Conservation (phyloP, 768 basidiomycete species). For the Sarcodon aspratus region DNA sequence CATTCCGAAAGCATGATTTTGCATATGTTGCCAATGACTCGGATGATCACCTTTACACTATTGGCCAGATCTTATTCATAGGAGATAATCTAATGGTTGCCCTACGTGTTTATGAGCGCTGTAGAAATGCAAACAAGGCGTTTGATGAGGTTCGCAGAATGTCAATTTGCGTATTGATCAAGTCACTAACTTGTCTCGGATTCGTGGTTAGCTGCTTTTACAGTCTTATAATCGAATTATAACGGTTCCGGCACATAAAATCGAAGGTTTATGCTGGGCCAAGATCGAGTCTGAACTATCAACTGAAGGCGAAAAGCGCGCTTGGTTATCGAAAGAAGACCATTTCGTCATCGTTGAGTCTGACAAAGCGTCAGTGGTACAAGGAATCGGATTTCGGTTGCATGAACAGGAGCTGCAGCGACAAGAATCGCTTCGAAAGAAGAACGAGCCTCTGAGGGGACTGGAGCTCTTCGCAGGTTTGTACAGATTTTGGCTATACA, state of each 20-base stretch:
- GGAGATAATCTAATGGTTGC: slow-evolving; percentile 12
- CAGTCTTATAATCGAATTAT: not conserved
- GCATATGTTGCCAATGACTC: slow-evolving; percentile 10
- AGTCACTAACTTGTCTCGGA: not conserved
- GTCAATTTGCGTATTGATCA: slow-evolving; percentile 7
- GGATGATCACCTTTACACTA: slow-evolving; percentile 25
- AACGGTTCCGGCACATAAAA: not conserved
- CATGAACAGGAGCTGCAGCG: slow-evolving; percentile 20
- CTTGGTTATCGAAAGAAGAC: not conserved
- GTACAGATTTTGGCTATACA: not conserved
- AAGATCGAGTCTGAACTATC: not conserved
- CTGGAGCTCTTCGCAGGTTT: slow-evolving; percentile 64
- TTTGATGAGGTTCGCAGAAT: not conserved
- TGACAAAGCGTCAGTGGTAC: slow-evolving; percentile 18
- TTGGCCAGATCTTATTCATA: slow-evolving; percentile 45
- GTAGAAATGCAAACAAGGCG: slow-evolving; percentile 25
- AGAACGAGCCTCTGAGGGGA: slow-evolving; percentile 37
- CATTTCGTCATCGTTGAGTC: slow-evolving; percentile 12
- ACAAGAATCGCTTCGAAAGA: slow-evolving; percentile 17
- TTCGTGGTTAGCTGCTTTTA: slow-evolving; percentile 8
- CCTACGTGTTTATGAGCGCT: slow-evolving; percentile 34
- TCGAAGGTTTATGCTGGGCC: not conserved
- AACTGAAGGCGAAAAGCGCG: not conserved
- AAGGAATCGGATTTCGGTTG: slow-evolving; percentile 21
- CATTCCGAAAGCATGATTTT: slow-evolving; percentile 47